These are phyloP conservation scores for Boletus reticuloceps DNA, from an alignment of 768 basidiomycete genomes.

Conservation along the genomic window DNA sequence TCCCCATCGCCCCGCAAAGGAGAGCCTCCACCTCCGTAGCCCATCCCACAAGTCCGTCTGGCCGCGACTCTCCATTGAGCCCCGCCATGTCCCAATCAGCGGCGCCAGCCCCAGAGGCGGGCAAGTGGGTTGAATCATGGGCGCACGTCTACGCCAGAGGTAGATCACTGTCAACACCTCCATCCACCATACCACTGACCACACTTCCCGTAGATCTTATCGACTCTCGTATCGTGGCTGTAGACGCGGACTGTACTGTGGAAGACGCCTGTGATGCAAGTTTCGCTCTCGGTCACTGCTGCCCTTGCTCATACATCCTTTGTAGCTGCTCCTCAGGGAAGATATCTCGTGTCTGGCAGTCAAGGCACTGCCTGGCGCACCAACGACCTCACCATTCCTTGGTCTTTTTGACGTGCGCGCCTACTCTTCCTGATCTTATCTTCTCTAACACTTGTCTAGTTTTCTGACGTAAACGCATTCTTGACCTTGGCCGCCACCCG, in stretches of 20 bases:
- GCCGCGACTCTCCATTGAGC: slow-evolving; percentile 18
- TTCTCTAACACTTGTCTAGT: slow-evolving; percentile 43
- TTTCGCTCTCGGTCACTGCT: slow-evolving; percentile 1
- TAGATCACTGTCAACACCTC: slow-evolving; percentile 25
- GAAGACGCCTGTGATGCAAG: slow-evolving; percentile 81
- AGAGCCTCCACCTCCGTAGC: slow-evolving; percentile 20
- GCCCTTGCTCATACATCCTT: not conserved
- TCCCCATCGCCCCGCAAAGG: slow-evolving; percentile 11
- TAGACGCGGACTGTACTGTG: slow-evolving; percentile 71
- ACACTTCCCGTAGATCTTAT: slow-evolving; percentile 52
- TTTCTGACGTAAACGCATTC: slow-evolving; percentile 86
- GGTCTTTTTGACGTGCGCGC: slow-evolving; percentile 75
- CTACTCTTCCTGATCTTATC: not conserved
- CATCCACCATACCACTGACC: not conserved
- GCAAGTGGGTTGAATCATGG: slow-evolving; percentile 62
- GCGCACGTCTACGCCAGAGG: slow-evolving; percentile 54
- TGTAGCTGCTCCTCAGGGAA: slow-evolving; percentile 60
- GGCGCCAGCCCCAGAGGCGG: slow-evolving; percentile 32
- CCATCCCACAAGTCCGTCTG: slow-evolving; percentile 10
- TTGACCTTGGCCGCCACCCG: slow-evolving; percentile 77
- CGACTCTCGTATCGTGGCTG: slow-evolving; percentile 61
- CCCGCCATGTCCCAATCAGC: slow-evolving; percentile 9
- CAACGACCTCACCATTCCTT: slow-evolving; percentile 32
- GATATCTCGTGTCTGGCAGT: slow-evolving; percentile 66
- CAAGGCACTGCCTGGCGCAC: slow-evolving; percentile 31